A percentile compares a stretch with the other conserved stretches of the same genome.
Conservation (phyloP, 2,329 filamentous ascomycete genomes). For the Hymenoscyphus repandus region DNA sequence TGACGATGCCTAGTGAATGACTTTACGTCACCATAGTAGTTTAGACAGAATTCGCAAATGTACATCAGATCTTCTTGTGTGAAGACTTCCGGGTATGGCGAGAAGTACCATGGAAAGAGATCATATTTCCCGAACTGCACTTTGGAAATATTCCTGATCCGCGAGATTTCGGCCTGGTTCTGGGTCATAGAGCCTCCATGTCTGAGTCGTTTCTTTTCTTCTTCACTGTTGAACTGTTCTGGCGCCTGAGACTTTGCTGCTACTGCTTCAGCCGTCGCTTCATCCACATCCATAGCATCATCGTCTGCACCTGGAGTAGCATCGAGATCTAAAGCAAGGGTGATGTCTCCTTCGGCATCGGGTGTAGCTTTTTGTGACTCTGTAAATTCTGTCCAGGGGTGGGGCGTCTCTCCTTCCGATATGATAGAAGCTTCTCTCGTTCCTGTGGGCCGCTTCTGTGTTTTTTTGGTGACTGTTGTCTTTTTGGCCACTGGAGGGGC, state of each 20-base stretch:
- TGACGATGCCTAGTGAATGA: slow-evolving; percentile 79
- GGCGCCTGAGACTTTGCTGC: slow-evolving; percentile 31
- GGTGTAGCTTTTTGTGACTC: slow-evolving; percentile 27
- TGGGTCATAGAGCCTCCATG: slow-evolving; percentile 98
- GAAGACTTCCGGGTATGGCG: slow-evolving; percentile 87
- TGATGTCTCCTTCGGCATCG: slow-evolving; percentile 25
- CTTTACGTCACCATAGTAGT: slow-evolving; percentile 79
- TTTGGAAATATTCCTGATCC: slow-evolving; percentile 89
- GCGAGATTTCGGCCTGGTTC: slow-evolving; percentile 92
- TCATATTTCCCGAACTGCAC: slow-evolving; percentile 92
- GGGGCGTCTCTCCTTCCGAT: slow-evolving; percentile 26
- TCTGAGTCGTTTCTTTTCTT: slow-evolving; percentile 93
- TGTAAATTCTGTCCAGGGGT: slow-evolving; percentile 28
- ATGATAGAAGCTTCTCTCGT: slow-evolving; percentile 30
- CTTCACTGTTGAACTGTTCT: slow-evolving; percentile 64
- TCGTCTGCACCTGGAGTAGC: slow-evolving; percentile 29
- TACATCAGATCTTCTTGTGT: slow-evolving; percentile 85
- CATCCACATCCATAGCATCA: slow-evolving; percentile 49
- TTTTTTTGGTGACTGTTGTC: slow-evolving; percentile 32
- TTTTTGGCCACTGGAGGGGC: slow-evolving; percentile 41
- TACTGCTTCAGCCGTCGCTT: slow-evolving; percentile 35
- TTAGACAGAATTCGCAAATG: slow-evolving; percentile 95
- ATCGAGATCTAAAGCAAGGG: slow-evolving; percentile 25
- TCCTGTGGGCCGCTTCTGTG: slow-evolving; percentile 34
- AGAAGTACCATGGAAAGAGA: slow-evolving; percentile 98